Conservation (phyloP, 306 rosid genomes). For the Trifolium subterraneum region DNA sequence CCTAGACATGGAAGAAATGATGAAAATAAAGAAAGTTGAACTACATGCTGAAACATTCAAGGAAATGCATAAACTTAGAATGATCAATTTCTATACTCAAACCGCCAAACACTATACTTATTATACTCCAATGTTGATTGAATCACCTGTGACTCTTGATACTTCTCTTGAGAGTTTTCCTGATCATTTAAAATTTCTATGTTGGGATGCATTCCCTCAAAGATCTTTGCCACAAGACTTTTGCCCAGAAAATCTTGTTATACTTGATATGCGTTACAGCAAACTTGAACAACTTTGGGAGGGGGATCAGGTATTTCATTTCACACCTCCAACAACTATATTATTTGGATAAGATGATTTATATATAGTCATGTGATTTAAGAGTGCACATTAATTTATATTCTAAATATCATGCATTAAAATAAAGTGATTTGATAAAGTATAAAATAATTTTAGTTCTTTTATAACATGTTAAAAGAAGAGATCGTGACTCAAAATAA, state of each 20-base stretch:
- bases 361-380: no score
- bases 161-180: slow-evolving; percentile 20
- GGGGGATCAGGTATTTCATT: slow-evolving; percentile 29
- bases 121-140: no score
- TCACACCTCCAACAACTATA: no score
- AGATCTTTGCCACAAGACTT: not conserved
- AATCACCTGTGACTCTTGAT: not conserved
- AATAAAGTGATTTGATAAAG: no score
- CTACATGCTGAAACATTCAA: slow-evolving; percentile 25
- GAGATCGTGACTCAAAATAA: no score
- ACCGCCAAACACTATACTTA: no score
- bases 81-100: slow-evolving; percentile 33
- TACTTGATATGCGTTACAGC: slow-evolving; percentile 17
- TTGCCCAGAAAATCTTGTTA: slow-evolving; percentile 17
- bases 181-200: slow-evolving; percentile 7
- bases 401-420: no score
- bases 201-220: slow-evolving; percentile 33
- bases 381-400: no score
- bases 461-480: no score
- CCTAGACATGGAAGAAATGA: not conserved
- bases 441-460: no score
- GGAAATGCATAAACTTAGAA: slow-evolving; percentile 38
- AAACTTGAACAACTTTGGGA: slow-evolving; percentile 39
- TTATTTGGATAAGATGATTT: no score
- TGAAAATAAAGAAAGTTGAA: not conserved